These are phyloP conservation scores for Fragaria iinumae DNA, from an alignment of 306 rosid genomes.

Conservation along the genomic window DNA sequence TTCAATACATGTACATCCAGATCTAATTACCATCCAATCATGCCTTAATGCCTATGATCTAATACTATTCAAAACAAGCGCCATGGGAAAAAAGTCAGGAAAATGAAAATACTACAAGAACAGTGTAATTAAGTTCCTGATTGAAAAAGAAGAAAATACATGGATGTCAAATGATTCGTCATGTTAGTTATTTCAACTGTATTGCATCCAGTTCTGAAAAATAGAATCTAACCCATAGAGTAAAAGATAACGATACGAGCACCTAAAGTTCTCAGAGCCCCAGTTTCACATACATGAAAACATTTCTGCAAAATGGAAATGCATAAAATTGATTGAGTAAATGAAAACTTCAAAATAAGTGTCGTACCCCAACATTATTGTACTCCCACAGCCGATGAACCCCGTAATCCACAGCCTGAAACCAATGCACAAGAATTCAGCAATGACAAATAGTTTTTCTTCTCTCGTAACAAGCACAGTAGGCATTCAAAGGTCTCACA, in stretches of 20 bases:
- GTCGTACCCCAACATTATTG: slow-evolving; percentile 81
- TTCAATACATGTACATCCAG: background rate
- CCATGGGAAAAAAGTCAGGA: background rate
- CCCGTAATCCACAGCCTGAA: slow-evolving; percentile 95
- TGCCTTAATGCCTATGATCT: too few relatives aligned
- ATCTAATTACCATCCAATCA: background rate
- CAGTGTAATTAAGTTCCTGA: too few relatives aligned
- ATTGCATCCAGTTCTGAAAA: too few relatives aligned
- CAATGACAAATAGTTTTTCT: background rate
- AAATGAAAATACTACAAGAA: too few relatives aligned
- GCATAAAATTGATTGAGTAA: background rate
- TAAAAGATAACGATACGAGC: background rate
- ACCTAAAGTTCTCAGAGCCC: background rate
- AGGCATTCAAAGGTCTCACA: too few relatives aligned
- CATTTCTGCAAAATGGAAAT: background rate
- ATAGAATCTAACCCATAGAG: background rate
- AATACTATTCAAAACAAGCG: background rate
- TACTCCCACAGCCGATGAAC: slow-evolving; percentile 85
- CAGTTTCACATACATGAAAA: background rate
- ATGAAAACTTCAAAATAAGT: background rate
- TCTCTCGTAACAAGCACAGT: too few relatives aligned
- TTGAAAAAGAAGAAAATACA: too few relatives aligned
- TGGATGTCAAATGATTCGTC: too few relatives aligned
- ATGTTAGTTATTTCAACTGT: too few relatives aligned
- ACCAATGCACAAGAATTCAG: slow-evolving; percentile 12